Percentiles rank a stretch among this genome's conserved stretches.
Evolutionary conservation across 257 asterid species (phyloP).

Genomic region (Oldenlandia corymbosa): DNA sequence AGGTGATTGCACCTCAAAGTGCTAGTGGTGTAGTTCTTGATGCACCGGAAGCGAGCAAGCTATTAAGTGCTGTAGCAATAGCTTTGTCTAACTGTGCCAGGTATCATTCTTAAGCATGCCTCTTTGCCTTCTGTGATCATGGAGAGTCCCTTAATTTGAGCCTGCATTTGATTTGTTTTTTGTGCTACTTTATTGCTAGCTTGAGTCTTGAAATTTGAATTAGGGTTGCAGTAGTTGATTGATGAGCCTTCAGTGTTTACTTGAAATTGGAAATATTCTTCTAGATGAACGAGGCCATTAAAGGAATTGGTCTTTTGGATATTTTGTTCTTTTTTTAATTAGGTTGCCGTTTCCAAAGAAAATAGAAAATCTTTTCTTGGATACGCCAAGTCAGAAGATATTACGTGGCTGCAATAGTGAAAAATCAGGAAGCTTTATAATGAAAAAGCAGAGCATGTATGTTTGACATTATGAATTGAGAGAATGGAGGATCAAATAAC

Average conservation of each 20-base stretch:
- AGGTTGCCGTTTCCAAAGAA: background rate
- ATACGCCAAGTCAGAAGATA: background rate
- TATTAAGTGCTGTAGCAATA: slow-evolving; percentile 91
- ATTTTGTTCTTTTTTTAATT: background rate
- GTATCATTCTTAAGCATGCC: slow-evolving; percentile 34
- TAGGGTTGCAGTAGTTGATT: background rate
- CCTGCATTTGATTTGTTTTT: background rate
- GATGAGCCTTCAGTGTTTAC: background rate
- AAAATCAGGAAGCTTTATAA: background rate
- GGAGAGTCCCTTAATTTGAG: background rate
- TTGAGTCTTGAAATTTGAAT: background rate
- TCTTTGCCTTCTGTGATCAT: slow-evolving; percentile 10
- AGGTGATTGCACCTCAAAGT: slow-evolving; percentile 95
- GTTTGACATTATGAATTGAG: background rate
- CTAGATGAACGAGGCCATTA: background rate
- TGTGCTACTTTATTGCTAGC: background rate
- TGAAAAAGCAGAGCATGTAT: background rate
- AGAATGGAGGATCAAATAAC: background rate
- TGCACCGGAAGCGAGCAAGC: slow-evolving; percentile 95
- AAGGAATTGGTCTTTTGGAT: background rate
- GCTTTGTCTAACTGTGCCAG: slow-evolving; percentile 85
- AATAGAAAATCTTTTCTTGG: background rate
- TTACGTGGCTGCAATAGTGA: background rate
- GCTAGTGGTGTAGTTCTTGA: slow-evolving; percentile 89
- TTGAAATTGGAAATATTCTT: background rate